A percentile compares a stretch with the other conserved stretches of the same genome.
Conservation (phyloP, 495 filamentous ascomycete species). For the Xylaria flabelliformis region DNA sequence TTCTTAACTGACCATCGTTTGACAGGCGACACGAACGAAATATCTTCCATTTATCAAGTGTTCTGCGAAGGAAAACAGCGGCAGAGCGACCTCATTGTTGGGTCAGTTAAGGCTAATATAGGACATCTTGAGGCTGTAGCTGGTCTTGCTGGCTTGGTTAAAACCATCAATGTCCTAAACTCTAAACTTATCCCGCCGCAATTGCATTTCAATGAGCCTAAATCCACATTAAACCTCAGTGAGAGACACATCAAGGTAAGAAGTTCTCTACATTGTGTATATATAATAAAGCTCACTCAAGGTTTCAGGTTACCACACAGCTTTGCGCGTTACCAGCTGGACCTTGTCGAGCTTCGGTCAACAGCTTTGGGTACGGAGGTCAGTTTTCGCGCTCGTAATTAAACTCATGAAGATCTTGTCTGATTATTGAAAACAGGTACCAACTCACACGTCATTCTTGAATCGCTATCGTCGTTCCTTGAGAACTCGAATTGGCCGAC, state of each 20-base stretch:
- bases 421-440: conserved; percentile 28
- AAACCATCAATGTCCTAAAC: conserved; percentile 59
- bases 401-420: neutral
- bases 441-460: conserved; percentile 43
- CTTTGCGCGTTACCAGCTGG: conserved; percentile 39
- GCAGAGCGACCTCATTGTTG: conserved; percentile 40
- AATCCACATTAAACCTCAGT: conserved; percentile 43
- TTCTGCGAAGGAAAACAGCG: conserved; percentile 35
- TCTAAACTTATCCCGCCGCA: conserved; percentile 53
- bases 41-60: conserved; percentile 53
- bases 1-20: neutral
- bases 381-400: neutral
- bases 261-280: neutral
- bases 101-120: conserved; percentile 62
- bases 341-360: conserved; percentile 42
- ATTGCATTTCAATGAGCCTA: conserved; percentile 48
- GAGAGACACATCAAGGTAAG: conserved; percentile 45
- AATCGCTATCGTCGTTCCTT: conserved; percentile 22
- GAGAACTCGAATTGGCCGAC: conserved; percentile 25
- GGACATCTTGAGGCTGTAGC: conserved; percentile 61
- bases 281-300: neutral
- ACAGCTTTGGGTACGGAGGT: conserved; percentile 51
- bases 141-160: conserved; percentile 61
- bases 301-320: conserved; percentile 29
- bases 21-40: conserved; percentile 62